A percentile compares a stretch with the other conserved stretches of the same genome.
These are phyloP conservation scores for Fragilaria radians DNA, from an alignment of 108 stramenopile species.

Conservation along the genomic window DNA sequence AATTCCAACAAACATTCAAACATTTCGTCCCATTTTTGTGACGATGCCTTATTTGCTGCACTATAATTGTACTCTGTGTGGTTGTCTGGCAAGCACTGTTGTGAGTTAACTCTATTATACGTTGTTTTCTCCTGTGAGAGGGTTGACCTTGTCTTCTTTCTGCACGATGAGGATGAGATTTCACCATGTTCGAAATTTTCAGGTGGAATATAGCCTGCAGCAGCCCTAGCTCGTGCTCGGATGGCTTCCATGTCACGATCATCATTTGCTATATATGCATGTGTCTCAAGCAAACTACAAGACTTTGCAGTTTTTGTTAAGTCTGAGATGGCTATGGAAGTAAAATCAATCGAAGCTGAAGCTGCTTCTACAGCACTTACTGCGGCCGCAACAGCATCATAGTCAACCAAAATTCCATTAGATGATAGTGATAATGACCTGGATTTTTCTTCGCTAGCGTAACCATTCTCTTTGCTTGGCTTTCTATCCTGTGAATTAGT, in stretches of 20 bases:
- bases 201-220: slow-evolving; percentile 70
- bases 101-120: background rate
- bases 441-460: slow-evolving; percentile 14
- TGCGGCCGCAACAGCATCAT: slow-evolving; percentile 70
- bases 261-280: slow-evolving; percentile 41
- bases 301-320: slow-evolving; percentile 7
- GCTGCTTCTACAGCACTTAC: slow-evolving; percentile 74
- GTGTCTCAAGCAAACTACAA: slow-evolving; percentile 27
- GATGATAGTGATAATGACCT: slow-evolving; percentile 23
- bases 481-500: background rate
- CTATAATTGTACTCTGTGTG: slow-evolving; percentile 7
- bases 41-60: slow-evolving; percentile 31
- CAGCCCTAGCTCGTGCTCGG: slow-evolving; percentile 66
- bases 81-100: background rate
- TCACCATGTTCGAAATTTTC: slow-evolving; percentile 4
- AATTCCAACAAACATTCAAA: slow-evolving; percentile 68
- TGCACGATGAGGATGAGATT: slow-evolving; percentile 15
- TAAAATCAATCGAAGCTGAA: slow-evolving; percentile 49
- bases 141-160: slow-evolving; percentile 24
- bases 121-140: background rate
- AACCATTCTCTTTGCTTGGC: background rate
- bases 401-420: slow-evolving; percentile 51
- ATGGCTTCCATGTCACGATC: slow-evolving; percentile 59
- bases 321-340: background rate
- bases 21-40: slow-evolving; percentile 88